Evolutionary conservation across 2,329 filamentous ascomycete species (phyloP), one percentile per base, ranked within the genome.

Genomic region (Penicillium paneum): DNA sequence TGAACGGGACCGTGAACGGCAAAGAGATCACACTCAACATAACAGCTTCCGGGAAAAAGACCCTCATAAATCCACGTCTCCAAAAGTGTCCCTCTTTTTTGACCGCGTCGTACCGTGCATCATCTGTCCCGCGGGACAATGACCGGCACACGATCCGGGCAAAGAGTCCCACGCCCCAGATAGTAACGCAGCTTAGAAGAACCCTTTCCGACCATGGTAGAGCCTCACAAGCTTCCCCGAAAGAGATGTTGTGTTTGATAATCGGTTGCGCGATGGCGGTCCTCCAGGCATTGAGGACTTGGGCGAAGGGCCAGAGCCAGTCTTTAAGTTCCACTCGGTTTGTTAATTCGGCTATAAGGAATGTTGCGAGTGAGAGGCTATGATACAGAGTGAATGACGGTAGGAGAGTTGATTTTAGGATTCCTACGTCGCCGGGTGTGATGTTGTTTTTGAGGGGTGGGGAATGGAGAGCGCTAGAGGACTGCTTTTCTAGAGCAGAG

Each of bases 251-350:
- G 29, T 77, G 72, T 52, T 75, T 70, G 44, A 74, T 66, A 11
- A 83, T 71, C 5, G 77, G 78, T n/a, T 76, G 73, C 13, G 82
- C 81, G 39, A 85, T 68, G 21, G 83, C 81, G 51, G 76, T 79
- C 79, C 81, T 85, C 83, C 83, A 85, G 7, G 81, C 82, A 64
- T 83, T 85, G 53, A 75, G 67, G 10, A 85, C 77, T 61, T 80
- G 80, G 2, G 74, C 79, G 4, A 75, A 70, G 1, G 82, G 80
- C 82, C 82, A 85, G 6, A 83, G 68, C 74, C 79, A 82, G 65
- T 86, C 83, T 62, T 86, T 86, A n/a, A 78, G 72, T 52, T 85
- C 83, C 10, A 81, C 76, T n/a, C 77, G 75, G 61, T 83, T 69
- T 8, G 80, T 82, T 46, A 78, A 75, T 24, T 81, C 74, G 1